phyloP scores from a whole-genome alignment of 2,329 filamentous ascomycete genomes.

The Lecanosticta acicola region DNA sequence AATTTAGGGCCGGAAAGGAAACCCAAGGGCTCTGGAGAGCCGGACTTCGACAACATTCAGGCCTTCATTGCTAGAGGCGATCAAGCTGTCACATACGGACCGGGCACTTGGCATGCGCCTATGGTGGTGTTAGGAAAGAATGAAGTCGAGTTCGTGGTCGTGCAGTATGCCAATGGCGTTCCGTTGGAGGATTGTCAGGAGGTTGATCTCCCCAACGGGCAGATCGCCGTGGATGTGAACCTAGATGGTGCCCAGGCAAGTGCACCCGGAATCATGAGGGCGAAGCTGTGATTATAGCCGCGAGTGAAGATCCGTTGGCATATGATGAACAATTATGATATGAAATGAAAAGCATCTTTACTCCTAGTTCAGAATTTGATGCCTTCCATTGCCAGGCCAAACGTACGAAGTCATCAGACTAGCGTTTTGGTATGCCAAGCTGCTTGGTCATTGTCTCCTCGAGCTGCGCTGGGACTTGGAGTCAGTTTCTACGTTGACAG shows the following conservation, averaged over 20 bases:
- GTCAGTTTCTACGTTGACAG: too few relatives aligned
- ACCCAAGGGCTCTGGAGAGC: constrained; percentile 52
- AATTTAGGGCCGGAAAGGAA: constrained; percentile 14
- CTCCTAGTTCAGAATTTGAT: too few relatives aligned
- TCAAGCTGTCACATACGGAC: constrained; percentile 86
- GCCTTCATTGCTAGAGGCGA: constrained; percentile 73
- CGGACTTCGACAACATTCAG: constrained; percentile 63
- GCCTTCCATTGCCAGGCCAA: too few relatives aligned
- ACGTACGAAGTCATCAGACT: too few relatives aligned
- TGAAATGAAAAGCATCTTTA: too few relatives aligned
- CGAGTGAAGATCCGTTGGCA: too few relatives aligned
- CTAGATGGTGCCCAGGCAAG: constrained; percentile 10
- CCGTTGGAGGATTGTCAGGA: constrained; percentile 83
- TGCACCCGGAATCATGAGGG: constrained; percentile 4
- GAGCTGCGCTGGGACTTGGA: too few relatives aligned
- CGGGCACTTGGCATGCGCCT: constrained; percentile 92
- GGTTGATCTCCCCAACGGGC: constrained; percentile 42
- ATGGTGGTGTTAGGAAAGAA: constrained; percentile 77
- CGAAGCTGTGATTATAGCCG: constrained; percentile 1
- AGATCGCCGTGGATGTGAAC: constrained; percentile 27
- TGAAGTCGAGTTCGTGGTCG: constrained; percentile 78
- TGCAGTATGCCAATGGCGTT: constrained; percentile 83
- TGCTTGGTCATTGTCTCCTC: too few relatives aligned
- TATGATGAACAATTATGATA: too few relatives aligned
- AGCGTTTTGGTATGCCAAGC: too few relatives aligned